Evolutionary conservation across 2,329 filamentous ascomycete genomes (phyloP).

Genomic region (Didymella glomerata): DNA sequence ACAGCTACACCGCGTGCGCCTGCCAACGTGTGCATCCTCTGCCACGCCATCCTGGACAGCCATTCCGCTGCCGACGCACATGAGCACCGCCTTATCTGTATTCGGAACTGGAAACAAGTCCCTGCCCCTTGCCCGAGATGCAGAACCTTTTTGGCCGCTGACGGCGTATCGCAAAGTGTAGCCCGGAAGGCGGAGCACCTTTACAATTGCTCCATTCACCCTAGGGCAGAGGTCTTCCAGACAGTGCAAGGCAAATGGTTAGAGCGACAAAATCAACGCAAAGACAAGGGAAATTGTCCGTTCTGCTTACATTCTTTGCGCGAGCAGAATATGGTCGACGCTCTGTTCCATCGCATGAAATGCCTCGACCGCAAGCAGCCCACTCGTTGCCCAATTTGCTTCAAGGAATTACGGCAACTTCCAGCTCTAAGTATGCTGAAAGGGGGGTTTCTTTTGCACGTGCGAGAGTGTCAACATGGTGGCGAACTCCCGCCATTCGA

Average conservation of each 20-base stretch:
- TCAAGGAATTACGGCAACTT: not conserved
- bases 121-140: not conserved
- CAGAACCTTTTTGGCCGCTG: not conserved
- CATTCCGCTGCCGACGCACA: not conserved
- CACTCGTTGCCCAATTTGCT: not conserved
- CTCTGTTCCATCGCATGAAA: not conserved
- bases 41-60: not conserved
- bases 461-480: not conserved
- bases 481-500: not conserved
- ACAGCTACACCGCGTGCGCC: not conserved
- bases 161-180: not conserved
- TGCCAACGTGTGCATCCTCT: not conserved
- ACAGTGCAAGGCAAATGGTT: not conserved
- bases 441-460: conserved; percentile 1
- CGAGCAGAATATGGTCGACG: not conserved
- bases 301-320: not conserved
- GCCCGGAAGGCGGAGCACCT: not conserved
- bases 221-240: not conserved
- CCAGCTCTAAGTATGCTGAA: too few relatives aligned
- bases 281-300: not conserved
- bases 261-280: not conserved
- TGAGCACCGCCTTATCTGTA: not conserved
- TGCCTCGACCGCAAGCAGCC: not conserved
- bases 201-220: not conserved
- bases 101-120: not conserved